A percentile compares a stretch with the other conserved stretches of the same genome.
phyloP scores from a whole-genome alignment of 1,139 yeast species.

The Candida glucosophila region DNA sequence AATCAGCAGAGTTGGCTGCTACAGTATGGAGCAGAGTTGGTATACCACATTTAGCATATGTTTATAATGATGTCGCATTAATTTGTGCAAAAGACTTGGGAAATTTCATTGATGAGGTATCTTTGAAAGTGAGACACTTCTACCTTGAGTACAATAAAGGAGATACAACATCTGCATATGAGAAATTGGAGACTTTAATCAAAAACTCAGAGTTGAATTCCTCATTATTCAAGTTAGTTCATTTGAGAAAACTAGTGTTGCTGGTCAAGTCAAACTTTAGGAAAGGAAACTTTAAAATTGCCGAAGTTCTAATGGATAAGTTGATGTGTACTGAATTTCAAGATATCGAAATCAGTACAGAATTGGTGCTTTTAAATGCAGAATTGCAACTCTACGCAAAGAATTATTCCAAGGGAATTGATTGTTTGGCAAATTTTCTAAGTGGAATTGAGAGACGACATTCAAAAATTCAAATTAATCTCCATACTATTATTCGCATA shows the following conservation, averaged over 20 bases:
- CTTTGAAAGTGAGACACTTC: slow-evolving; percentile 31
- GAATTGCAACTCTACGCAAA: slow-evolving; percentile 21
- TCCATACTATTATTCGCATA: slow-evolving; percentile 32
- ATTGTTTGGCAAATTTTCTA: slow-evolving; percentile 20
- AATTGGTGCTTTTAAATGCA: slow-evolving; percentile 17
- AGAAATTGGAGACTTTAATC: slow-evolving; percentile 18
- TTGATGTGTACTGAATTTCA: slow-evolving; percentile 17
- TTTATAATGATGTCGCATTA: slow-evolving; percentile 38
- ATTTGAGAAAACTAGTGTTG: slow-evolving; percentile 27
- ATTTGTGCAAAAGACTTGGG: slow-evolving; percentile 20
- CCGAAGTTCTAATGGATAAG: slow-evolving; percentile 14
- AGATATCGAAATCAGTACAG: slow-evolving; percentile 24
- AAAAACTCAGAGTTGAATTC: slow-evolving; percentile 15
- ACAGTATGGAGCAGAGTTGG: slow-evolving; percentile 49
- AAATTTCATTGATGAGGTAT: slow-evolving; percentile 27
- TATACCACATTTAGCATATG: slow-evolving; percentile 31
- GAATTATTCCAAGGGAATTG: slow-evolving; percentile 28
- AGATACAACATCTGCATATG: slow-evolving; percentile 26
- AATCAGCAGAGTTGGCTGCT: slow-evolving; percentile 37
- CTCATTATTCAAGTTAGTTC: slow-evolving; percentile 29
- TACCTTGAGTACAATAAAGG: slow-evolving; percentile 29
- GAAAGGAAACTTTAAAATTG: slow-evolving; percentile 24
- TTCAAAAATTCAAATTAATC: slow-evolving; percentile 17
- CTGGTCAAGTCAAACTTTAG: slow-evolving; percentile 26
- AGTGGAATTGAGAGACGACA: slow-evolving; percentile 12